Percentiles rank a stretch among this genome's conserved stretches.
These are phyloP conservation scores for Panaeolus cyanescens DNA, from an alignment of 768 basidiomycete species.

Conservation along the genomic window DNA sequence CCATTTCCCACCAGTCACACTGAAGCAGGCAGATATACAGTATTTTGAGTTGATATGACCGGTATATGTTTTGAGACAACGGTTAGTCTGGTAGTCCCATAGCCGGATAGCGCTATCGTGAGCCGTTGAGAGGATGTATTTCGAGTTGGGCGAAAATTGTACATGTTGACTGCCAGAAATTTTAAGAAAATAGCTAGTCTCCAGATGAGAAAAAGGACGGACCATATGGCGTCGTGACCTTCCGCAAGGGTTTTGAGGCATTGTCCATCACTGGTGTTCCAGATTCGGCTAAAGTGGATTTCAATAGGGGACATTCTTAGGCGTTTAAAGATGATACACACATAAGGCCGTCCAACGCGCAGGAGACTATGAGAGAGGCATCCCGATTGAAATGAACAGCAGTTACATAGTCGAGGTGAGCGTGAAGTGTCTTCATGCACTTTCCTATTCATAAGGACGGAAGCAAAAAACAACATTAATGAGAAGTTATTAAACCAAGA, in stretches of 20 bases:
- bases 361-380: slow-evolving; percentile 88
- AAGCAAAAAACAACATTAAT: background rate
- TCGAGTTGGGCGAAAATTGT: slow-evolving; percentile 93
- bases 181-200: background rate
- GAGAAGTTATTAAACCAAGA: slow-evolving; percentile 10
- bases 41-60: slow-evolving; percentile 85
- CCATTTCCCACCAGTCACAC: slow-evolving; percentile 85
- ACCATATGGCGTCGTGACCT: slow-evolving; percentile 86
- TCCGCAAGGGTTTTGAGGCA: slow-evolving; percentile 96
- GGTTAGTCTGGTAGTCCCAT: slow-evolving; percentile 93
- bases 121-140: slow-evolving; percentile 91
- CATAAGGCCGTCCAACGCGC: slow-evolving; percentile 93
- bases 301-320: slow-evolving; percentile 2
- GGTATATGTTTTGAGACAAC: slow-evolving; percentile 87
- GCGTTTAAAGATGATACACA: slow-evolving; percentile 38
- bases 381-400: slow-evolving; percentile 94
- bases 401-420: slow-evolving; percentile 93
- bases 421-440: slow-evolving; percentile 84
- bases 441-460: slow-evolving; percentile 56
- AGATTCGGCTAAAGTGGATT: slow-evolving; percentile 73
- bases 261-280: slow-evolving; percentile 91
- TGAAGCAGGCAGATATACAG: slow-evolving; percentile 83
- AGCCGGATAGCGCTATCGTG: slow-evolving; percentile 92
- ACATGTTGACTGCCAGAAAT: slow-evolving; percentile 70
- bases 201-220: slow-evolving; percentile 13